Base-by-base conservation (phyloP, 1,284 basidiomycete species). In the Laetiporus sulphureus region DNA sequence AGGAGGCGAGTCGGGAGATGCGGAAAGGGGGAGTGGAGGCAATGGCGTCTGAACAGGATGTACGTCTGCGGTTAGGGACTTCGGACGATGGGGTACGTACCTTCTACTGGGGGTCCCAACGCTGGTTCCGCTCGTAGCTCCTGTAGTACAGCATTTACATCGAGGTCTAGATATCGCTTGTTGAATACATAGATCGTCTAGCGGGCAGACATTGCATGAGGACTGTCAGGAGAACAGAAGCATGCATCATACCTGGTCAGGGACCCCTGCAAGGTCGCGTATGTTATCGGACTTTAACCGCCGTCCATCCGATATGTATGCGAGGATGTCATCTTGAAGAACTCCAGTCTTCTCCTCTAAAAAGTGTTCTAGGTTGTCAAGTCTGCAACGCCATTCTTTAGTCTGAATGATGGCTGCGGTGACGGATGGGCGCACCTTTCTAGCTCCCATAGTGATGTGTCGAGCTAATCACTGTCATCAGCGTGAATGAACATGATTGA, bases 151-250 rank as follows among this genome's bases (percentile, higher is more conserved):
- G 81, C 71, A 2, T 80, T 72, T 24, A 83, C 41, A 40, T 82
- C 78, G 36, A 76, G 66, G 46, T 85, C 83, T 30, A 89, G 69
- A 52, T 83, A 84, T 50, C 73, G 67, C 55, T 85, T 86, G 63
- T 88, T 89, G 64, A 85, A 89, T 3, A 88, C 80, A 54, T 75
- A 89, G 47, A 89, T 83, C 7, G 76, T 72, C 82, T 85, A 44
- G 3, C 46, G 19, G 42, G 32, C 20, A 12, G 25, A 16, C 15
- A 30, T 22, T 5, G 22, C 19, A 36, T 13, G 29, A 16, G 25
- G 25, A 32, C 33, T 12, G 46, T 45, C 21, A 13, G 29, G 24
- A 42, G 8, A 44, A 41, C 20, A 44, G 32, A 20, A 18, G 35
- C 56, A n/a, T n/a, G n/a, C n/a, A n/a, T n/a, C 67, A 34, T 35